Evolutionary conservation across 2,329 filamentous ascomycete genomes (phyloP), one percentile per base, ranked within the genome.

Genomic region (Colletotrichum ledebouriae): DNA sequence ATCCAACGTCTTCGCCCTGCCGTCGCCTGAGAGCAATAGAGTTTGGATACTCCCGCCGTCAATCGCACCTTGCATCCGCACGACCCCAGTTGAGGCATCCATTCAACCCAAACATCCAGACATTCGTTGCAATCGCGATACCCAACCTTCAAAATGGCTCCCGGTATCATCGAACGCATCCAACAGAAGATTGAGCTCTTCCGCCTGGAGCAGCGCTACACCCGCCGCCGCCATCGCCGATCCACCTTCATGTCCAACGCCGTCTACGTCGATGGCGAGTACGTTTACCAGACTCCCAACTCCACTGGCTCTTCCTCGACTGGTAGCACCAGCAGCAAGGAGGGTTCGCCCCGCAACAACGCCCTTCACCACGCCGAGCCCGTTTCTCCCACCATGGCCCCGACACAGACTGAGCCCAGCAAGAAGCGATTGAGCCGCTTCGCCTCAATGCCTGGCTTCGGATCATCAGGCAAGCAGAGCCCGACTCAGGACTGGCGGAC

Each of bases 131-230:
- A 42, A 15, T 34, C 15, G 39, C 49, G 12, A 12, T 22, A 42
- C 13, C 41, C 13, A 47, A 3, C n/a, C 6, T 25, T 65, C 50
- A 67, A 17, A 67, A 86, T 86, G 83, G 83, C 82, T 58, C 81
- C 83, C 75, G 83, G 82, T 74, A 76, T 90, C 75, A 76, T 90
- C 74, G 84, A 88, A 69, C 85, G 86, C 78, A 86, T 90, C 77
- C 85, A 90, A 74, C 85, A 87, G 69, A 89, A 92, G 85, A 84
- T 97, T 75, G 94, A 98, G 85, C 89, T 98, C 76, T 96, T 97
- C 86, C 93, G 94, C 57, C 90, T 98, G 73, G 95, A 98, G 84
- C 92, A 98, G 83, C 92, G 94, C 75, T 98, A 98, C 85, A 97
- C 94, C 59, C 92, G 92, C 76, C 92, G 94, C 78, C 94, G 95